Percentiles rank a stretch among this genome's conserved stretches.
Evolutionary conservation across 1,139 yeast species (phyloP).

Genomic region (Suhomyces bolitotheri): DNA sequence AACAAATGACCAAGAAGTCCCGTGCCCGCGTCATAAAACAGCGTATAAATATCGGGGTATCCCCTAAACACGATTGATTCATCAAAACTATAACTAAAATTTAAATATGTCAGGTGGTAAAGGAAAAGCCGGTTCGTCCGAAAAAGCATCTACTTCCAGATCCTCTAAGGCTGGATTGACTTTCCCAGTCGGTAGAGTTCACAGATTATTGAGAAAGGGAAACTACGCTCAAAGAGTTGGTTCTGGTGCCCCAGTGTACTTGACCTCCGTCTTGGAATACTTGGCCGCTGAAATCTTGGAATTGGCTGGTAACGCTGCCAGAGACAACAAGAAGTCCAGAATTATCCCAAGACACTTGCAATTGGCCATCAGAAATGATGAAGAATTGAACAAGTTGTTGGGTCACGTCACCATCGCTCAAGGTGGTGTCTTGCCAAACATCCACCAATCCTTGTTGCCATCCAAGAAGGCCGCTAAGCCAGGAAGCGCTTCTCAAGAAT

Average conservation of each 20-base stretch:
- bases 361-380: constrained; percentile 57
- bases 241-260: constrained; percentile 57
- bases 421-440: constrained; percentile 98
- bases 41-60: constrained; percentile 8
- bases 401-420: constrained; percentile 96
- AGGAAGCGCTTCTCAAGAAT: constrained; percentile 81
- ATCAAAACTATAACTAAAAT: constrained; percentile 11
- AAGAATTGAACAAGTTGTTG: constrained; percentile 56
- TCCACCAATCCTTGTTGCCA: constrained; percentile 93
- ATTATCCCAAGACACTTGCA: constrained; percentile 56
- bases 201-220: constrained; percentile 56
- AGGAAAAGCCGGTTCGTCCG: constrained; percentile 55
- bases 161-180: constrained; percentile 56
- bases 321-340: constrained; percentile 60
- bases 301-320: constrained; percentile 59
- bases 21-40: constrained; percentile 3
- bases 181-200: constrained; percentile 59
- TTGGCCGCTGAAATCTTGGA: constrained; percentile 57
- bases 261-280: constrained; percentile 53
- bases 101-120: constrained; percentile 52
- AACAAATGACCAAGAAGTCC: not conserved
- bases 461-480: constrained; percentile 76
- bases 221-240: constrained; percentile 59
- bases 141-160: constrained; percentile 55
- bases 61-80: constrained; percentile 1